Conservation (phyloP, 805 yeast species). For the Saccharomyces kudriavzevii region DNA sequence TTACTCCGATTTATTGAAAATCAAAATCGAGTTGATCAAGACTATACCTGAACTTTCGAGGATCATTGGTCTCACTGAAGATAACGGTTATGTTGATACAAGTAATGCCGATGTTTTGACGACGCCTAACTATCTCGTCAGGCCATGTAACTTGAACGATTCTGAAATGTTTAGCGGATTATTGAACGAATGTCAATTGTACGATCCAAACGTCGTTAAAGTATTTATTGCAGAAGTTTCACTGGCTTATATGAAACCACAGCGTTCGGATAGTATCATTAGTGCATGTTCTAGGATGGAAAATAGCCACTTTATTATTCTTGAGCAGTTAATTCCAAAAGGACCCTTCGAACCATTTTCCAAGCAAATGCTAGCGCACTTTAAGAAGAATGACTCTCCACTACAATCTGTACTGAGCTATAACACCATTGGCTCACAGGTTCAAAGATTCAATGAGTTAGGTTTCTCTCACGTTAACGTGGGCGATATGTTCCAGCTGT, state of each 20-base stretch:
- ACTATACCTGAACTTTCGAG: slow-evolving; percentile 38
- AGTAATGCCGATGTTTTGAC: slow-evolving; percentile 17
- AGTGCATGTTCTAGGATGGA: slow-evolving; percentile 36
- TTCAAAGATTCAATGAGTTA: slow-evolving; percentile 37
- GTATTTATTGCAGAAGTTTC: slow-evolving; percentile 79
- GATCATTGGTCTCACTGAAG: slow-evolving; percentile 35
- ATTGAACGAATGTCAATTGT: slow-evolving; percentile 3
- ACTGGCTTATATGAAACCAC: slow-evolving; percentile 67
- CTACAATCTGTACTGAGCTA: slow-evolving; percentile 55
- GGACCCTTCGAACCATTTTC: slow-evolving; percentile 62
- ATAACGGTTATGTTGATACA: background rate
- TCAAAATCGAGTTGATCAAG: slow-evolving; percentile 47
- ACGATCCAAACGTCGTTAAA: slow-evolving; percentile 32
- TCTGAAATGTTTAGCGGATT: slow-evolving; percentile 30
- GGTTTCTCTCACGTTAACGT: slow-evolving; percentile 46
- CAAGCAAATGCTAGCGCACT: slow-evolving; percentile 66
- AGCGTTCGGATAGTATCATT: slow-evolving; percentile 56
- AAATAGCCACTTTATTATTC: slow-evolving; percentile 50
- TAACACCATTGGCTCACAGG: slow-evolving; percentile 44
- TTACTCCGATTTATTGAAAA: slow-evolving; percentile 57
- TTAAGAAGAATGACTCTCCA: slow-evolving; percentile 57
- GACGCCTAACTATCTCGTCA: slow-evolving; percentile 43
- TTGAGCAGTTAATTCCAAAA: slow-evolving; percentile 67
- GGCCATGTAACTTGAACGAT: slow-evolving; percentile 62
- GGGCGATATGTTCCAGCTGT: slow-evolving; percentile 47